These are phyloP conservation scores for Globisporangium parvum DNA, from an alignment of 352 stramenopile genomes.

Conservation along the genomic window DNA sequence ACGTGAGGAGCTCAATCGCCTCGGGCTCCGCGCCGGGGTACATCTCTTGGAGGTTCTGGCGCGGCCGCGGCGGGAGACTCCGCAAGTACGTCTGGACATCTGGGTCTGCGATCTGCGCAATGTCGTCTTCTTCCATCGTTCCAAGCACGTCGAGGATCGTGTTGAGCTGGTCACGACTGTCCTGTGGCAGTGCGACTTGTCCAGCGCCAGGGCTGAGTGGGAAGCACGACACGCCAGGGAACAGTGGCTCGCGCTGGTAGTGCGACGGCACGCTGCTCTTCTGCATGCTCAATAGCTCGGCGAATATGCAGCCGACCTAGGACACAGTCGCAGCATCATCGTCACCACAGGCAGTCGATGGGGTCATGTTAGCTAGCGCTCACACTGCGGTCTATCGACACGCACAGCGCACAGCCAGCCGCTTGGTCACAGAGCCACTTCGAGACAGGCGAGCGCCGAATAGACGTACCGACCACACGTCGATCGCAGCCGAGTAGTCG, in stretches of 20 bases:
- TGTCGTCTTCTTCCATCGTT: constrained; percentile 83
- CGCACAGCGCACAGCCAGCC: neutral
- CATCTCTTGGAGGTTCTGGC: constrained; percentile 76
- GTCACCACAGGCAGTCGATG: neutral
- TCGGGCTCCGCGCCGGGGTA: constrained; percentile 79
- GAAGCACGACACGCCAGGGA: constrained; percentile 92
- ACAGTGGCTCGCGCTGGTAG: constrained; percentile 92
- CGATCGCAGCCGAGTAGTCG: constrained; percentile 83
- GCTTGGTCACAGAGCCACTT: neutral
- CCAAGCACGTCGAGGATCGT: constrained; percentile 85
- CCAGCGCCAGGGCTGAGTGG: constrained; percentile 69
- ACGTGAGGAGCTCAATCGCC: constrained; percentile 71
- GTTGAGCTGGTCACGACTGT: constrained; percentile 83
- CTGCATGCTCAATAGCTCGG: constrained; percentile 94
- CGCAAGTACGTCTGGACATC: constrained; percentile 82
- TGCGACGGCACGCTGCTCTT: constrained; percentile 93
- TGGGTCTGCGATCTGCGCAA: constrained; percentile 77
- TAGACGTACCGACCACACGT: constrained; percentile 81
- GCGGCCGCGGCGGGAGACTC: constrained; percentile 56
- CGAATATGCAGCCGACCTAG: constrained; percentile 94
- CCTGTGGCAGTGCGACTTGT: constrained; percentile 70
- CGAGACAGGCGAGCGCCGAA: neutral
- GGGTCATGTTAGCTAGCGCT: neutral
- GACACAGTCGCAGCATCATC: neutral
- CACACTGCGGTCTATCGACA: neutral